Evolutionary conservation across 164 flowering plant species (phyloP).

Genomic region (Magnolia officinalis): DNA sequence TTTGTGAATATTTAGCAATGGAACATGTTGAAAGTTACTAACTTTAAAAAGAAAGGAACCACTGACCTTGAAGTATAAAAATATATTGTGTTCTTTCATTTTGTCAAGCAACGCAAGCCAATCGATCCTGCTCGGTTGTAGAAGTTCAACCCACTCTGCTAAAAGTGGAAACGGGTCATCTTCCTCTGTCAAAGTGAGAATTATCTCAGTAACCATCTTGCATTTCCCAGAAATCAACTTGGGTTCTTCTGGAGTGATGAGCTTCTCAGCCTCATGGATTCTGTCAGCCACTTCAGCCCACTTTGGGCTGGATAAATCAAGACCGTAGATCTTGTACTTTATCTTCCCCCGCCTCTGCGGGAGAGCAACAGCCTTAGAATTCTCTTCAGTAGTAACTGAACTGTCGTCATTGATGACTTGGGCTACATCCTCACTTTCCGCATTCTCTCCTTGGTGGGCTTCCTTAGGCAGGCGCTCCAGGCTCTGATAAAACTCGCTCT

Average conservation of each 20-base stretch:
- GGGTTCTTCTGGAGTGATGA: constrained; percentile 57
- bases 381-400: constrained; percentile 21
- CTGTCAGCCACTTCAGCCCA: constrained; percentile 76
- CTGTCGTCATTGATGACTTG: constrained; percentile 10
- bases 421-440: not conserved
- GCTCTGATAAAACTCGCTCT: constrained; percentile 57
- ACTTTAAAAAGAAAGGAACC: not conserved
- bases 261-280: constrained; percentile 50
- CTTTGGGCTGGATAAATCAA: constrained; percentile 73
- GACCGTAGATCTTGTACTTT: constrained; percentile 81
- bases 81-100: constrained; percentile 37
- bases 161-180: constrained; percentile 62
- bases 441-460: constrained; percentile 6
- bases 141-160: constrained; percentile 80
- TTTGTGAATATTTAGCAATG: too few relatives aligned
- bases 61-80: constrained; percentile 59
- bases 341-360: constrained; percentile 80
- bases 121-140: constrained; percentile 67
- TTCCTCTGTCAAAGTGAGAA: constrained; percentile 44
- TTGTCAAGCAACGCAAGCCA: constrained; percentile 72
- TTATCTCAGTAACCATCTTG: constrained; percentile 60
- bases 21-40: too few relatives aligned
- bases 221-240: constrained; percentile 76
- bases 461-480: constrained; percentile 41
- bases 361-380: constrained; percentile 32